These are phyloP conservation scores for Vigna mungo DNA, from an alignment of 306 rosid genomes.

Conservation along the genomic window DNA sequence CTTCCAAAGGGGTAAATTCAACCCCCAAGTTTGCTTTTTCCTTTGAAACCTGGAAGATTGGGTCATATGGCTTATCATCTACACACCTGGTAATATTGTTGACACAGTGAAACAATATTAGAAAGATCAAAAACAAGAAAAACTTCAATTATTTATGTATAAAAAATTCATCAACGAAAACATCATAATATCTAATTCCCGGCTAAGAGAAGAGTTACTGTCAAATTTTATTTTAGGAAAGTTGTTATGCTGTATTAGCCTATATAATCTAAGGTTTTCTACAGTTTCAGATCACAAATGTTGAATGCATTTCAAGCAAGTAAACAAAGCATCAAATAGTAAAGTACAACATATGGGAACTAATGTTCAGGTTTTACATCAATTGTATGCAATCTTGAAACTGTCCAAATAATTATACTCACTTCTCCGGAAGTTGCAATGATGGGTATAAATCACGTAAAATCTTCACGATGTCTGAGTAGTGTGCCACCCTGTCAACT, in stretches of 20 bases:
- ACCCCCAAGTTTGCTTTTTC: constrained; percentile 78
- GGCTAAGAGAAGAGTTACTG: too few species aligned
- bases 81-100: constrained; percentile 59
- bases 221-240: too few species aligned
- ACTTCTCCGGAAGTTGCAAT: constrained; percentile 65
- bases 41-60: constrained; percentile 64
- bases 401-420: constrained; percentile 33
- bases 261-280: too few species aligned
- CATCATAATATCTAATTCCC: too few species aligned
- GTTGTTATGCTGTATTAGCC: too few species aligned
- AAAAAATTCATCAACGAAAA: not conserved
- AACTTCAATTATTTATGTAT: not conserved
- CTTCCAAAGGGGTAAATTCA: constrained; percentile 65
- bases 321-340: too few species aligned
- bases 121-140: not conserved
- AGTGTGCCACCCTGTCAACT: constrained; percentile 61
- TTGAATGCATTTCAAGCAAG: too few species aligned
- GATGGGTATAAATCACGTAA: constrained; percentile 60
- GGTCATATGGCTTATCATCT: constrained; percentile 60
- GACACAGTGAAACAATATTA: constrained; percentile 12
- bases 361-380: too few species aligned
- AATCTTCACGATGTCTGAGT: constrained; percentile 52
- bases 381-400: not conserved
- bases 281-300: too few species aligned
- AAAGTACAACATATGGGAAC: too few species aligned